These are phyloP conservation scores for Cladosporium sp. DNA, from an alignment of 2,329 filamentous ascomycete species.

Conservation along the genomic window DNA sequence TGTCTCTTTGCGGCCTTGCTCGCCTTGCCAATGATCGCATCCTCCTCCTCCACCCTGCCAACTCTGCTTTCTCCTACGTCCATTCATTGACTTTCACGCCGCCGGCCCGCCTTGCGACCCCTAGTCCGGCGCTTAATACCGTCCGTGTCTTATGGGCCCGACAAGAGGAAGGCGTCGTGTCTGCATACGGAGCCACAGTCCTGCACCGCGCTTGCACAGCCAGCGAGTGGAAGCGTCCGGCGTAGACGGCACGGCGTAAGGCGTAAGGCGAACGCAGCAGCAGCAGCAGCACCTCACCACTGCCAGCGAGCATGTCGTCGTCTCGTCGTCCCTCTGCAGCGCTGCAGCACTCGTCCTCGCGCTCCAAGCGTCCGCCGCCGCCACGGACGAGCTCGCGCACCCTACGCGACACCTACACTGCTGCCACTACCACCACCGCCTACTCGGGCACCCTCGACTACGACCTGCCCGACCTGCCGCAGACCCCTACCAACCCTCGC, in stretches of 20 bases:
- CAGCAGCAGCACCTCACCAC: not conserved
- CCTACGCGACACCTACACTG: slow-evolving; percentile 13
- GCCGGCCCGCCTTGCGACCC: slow-evolving; percentile 1
- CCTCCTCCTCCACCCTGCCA: not conserved
- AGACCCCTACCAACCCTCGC: slow-evolving; percentile 11
- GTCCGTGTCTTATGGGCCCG: slow-evolving; percentile 10
- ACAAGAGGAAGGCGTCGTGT: not conserved
- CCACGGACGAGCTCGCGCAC: slow-evolving; percentile 10
- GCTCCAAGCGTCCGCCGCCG: not conserved
- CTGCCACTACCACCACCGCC: not conserved
- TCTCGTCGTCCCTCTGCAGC: slow-evolving; percentile 9
- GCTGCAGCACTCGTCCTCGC: slow-evolving; percentile 14
- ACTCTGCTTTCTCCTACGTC: not conserved
- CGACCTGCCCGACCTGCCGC: slow-evolving; percentile 5
- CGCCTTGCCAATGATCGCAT: not conserved
- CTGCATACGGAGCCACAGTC: not conserved
- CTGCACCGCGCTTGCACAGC: slow-evolving; percentile 6
- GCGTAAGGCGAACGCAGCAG: not conserved
- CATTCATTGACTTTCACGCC: slow-evolving; percentile 8
- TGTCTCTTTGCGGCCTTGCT: not conserved
- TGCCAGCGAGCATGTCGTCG: slow-evolving; percentile 9
- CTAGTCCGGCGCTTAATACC: slow-evolving; percentile 13
- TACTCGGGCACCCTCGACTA: not conserved
- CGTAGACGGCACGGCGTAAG: not conserved
- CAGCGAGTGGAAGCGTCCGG: slow-evolving; percentile 3